phyloP scores from a whole-genome alignment of 177 flowering plant genomes.

The Tripterygium wilfordii region DNA sequence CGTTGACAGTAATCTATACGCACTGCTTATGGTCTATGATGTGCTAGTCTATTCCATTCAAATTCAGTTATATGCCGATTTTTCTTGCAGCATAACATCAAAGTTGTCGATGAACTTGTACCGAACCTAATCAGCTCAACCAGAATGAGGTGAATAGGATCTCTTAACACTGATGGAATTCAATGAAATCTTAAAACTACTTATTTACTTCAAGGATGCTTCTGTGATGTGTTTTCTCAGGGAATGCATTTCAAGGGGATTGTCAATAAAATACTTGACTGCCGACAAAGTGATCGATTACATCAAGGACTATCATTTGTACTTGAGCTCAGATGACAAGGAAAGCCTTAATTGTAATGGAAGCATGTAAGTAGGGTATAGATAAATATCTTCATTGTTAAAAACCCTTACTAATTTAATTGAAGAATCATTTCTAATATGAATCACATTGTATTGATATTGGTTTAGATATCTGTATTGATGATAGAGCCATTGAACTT shows the following conservation, averaged over 20 bases:
- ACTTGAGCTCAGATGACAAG: constrained; percentile 18
- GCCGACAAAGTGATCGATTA: constrained; percentile 70
- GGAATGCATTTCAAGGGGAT: constrained; percentile 69
- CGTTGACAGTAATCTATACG: too few species aligned
- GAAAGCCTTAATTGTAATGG: too few species aligned
- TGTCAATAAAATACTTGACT: constrained; percentile 64
- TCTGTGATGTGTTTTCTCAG: constrained; percentile 23
- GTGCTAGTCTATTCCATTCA: not conserved
- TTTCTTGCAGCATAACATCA: constrained; percentile 52
- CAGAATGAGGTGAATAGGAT: constrained; percentile 54
- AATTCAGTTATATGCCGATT: not conserved
- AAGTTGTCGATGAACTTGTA: constrained; percentile 67
- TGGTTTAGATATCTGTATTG: too few species aligned
- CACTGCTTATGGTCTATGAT: too few species aligned
- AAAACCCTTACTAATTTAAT: too few species aligned
- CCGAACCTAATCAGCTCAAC: constrained; percentile 91
- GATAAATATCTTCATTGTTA: too few species aligned
- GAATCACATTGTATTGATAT: too few species aligned
- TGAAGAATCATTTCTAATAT: too few species aligned
- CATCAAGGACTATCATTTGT: constrained; percentile 44
- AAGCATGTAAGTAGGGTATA: too few species aligned
- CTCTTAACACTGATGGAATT: not conserved
- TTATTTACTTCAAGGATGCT: not conserved
- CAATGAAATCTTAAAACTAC: not conserved
- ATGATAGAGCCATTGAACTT: too few species aligned